These are phyloP conservation scores for Suillus bovinus DNA, from an alignment of 768 basidiomycete species.

Conservation along the genomic window DNA sequence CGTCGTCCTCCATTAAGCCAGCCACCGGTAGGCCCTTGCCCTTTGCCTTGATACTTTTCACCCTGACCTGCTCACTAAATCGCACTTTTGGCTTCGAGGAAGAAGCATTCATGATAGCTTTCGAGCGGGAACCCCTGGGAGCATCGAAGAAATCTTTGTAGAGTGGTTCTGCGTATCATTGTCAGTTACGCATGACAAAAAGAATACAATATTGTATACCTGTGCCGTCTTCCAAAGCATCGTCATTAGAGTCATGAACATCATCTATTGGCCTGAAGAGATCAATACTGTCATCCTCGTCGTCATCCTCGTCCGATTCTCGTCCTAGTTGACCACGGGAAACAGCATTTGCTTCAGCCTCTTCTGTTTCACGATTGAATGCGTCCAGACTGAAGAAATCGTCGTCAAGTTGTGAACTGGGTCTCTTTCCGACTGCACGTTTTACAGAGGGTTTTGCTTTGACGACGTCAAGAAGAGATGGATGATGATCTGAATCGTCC, in stretches of 20 bases:
- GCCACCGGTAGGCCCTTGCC: conserved; percentile 64
- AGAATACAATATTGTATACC: conserved; percentile 36
- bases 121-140: conserved; percentile 37
- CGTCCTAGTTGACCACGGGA: conserved; percentile 60
- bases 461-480: conserved; percentile 28
- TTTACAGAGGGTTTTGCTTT: conserved; percentile 27
- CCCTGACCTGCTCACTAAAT: conserved; percentile 78
- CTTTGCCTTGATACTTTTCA: conserved; percentile 76
- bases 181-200: conserved; percentile 7
- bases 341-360: conserved; percentile 63
- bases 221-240: conserved; percentile 41
- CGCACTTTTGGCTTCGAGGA: conserved; percentile 50
- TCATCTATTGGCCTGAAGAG: conserved; percentile 64
- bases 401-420: conserved; percentile 68
- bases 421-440: conserved; percentile 19
- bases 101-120: conserved; percentile 15
- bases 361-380: conserved; percentile 87
- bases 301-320: conserved; percentile 54
- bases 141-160: conserved; percentile 85
- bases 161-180: conserved; percentile 49
- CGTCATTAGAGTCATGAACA: conserved; percentile 41
- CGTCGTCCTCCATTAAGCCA: conserved; percentile 32
- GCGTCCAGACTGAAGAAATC: conserved; percentile 84
- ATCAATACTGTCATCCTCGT: conserved; percentile 52
- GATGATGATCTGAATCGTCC: conserved; percentile 31